Conservation (phyloP, 2,329 filamentous ascomycete genomes). For the Ophiostoma novo-ulmi region DNA sequence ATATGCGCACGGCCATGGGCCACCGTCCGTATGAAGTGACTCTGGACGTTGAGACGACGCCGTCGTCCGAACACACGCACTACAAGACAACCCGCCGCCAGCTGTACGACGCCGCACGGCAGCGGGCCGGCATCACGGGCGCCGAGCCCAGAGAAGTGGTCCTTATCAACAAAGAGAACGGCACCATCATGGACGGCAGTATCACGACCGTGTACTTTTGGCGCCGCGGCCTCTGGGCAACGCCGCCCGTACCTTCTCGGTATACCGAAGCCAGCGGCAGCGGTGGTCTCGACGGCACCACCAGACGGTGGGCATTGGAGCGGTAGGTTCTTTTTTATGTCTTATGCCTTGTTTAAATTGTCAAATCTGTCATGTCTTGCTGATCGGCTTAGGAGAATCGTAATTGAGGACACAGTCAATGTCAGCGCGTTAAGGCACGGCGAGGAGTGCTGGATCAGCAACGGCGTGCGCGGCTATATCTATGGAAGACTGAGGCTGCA, state of each 20-base stretch:
- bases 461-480: constrained; percentile 76
- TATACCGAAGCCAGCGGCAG: constrained; percentile 43
- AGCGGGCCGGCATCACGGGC: constrained; percentile 53
- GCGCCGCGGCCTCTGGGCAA: constrained; percentile 69
- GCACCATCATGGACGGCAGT: constrained; percentile 77
- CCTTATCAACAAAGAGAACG: constrained; percentile 56
- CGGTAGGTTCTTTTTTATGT: constrained; percentile 40
- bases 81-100: constrained; percentile 77
- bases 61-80: constrained; percentile 62
- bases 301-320: constrained; percentile 75
- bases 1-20: constrained; percentile 29
- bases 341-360: background rate
- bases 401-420: constrained; percentile 58
- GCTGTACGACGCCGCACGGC: constrained; percentile 66
- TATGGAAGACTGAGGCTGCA: constrained; percentile 40
- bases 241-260: constrained; percentile 57
- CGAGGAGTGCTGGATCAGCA: constrained; percentile 84
- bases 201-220: constrained; percentile 79
- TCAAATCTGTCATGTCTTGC: background rate
- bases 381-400: constrained; percentile 46
- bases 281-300: constrained; percentile 79
- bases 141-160: constrained; percentile 65
- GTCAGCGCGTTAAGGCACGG: constrained; percentile 58
- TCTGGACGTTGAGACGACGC: constrained; percentile 41
- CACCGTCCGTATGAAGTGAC: constrained; percentile 40